These are phyloP conservation scores for Ampelomyces quisqualis DNA, from an alignment of 2,329 filamentous ascomycete genomes.

Conservation along the genomic window DNA sequence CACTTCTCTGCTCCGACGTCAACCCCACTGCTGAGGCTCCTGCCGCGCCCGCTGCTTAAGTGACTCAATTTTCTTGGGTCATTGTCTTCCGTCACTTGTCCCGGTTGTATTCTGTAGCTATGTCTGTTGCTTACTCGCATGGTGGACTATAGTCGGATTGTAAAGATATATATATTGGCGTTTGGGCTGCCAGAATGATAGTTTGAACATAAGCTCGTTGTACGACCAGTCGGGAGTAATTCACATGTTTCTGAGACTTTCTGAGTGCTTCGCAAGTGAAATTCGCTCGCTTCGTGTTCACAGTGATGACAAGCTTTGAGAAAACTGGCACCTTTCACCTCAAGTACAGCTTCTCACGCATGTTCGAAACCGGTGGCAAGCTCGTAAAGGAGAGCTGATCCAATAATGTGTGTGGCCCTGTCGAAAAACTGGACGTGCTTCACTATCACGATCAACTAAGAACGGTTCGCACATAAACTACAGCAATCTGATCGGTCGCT, in stretches of 20 bases:
- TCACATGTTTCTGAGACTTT: too few relatives aligned
- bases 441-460: too few relatives aligned
- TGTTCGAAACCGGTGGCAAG: too few relatives aligned
- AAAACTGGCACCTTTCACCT: too few relatives aligned
- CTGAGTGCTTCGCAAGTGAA: too few relatives aligned
- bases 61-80: background rate
- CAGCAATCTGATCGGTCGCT: too few relatives aligned
- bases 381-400: too few relatives aligned
- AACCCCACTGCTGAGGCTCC: constrained; percentile 22
- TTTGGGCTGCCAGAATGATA: constrained; percentile 9
- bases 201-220: background rate
- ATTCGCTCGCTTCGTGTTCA: background rate
- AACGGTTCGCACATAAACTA: too few relatives aligned
- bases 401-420: too few relatives aligned
- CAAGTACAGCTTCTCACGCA: too few relatives aligned
- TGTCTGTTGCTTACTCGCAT: constrained; percentile 1
- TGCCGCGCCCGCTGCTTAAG: constrained; percentile 2
- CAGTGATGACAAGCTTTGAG: background rate
- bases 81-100: constrained; percentile 9
- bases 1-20: constrained; percentile 42
- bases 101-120: background rate
- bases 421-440: too few relatives aligned
- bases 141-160: constrained; percentile 5
- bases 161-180: constrained; percentile 6
- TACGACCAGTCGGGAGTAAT: constrained; percentile 5